Evolutionary conservation across 805 yeast species (phyloP), one percentile per base, ranked within the genome.

Genomic region (Monosporozyma servazzii): DNA sequence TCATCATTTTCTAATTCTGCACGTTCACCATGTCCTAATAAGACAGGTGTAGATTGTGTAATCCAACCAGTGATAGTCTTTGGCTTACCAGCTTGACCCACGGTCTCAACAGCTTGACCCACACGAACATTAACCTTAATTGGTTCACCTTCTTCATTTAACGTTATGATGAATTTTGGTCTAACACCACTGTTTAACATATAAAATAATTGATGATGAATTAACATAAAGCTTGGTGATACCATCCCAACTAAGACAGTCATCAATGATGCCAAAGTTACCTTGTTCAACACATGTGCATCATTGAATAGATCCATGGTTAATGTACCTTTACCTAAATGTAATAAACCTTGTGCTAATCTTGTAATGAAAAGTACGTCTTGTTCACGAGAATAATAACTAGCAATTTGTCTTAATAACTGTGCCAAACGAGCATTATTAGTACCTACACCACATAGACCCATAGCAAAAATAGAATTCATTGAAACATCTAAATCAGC

Each of bases 1-100:
- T 93, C 96, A 60, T 86, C 89, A 51, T 69, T 73, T 66, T 95
- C 99, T 58, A 93, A 75, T 69, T 93, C 99, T 0, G 99, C 99
- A 56, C 97, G 78, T 69, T 93, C 99, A 44, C 98, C 98, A 60
- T 83, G 82, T 41, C 93, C 90, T 51, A 93, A 75, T 60, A 93
- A 74, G 20, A 93, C 99, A 0, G 99, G 99, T 0, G 99, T 93
- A 5, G 93, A 86, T 64, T 93, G 99, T 1, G 99, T 93, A 20
- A 93, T 98, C 99, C 99, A 93, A 37, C 99, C 99, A 3, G 99
- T 93, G 47, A 93, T 93, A 11, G 97, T 90, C 75, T 93, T 93
- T 47, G 99, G 99, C 61, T 88, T 88, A 73, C 99, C 99, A 0
- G 98, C 99, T 69, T 91, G 98, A 33, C 99, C 99, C 55, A 93